These are phyloP conservation scores for Sphaerulina populicola DNA, from an alignment of 2,329 filamentous ascomycete species.

Conservation along the genomic window DNA sequence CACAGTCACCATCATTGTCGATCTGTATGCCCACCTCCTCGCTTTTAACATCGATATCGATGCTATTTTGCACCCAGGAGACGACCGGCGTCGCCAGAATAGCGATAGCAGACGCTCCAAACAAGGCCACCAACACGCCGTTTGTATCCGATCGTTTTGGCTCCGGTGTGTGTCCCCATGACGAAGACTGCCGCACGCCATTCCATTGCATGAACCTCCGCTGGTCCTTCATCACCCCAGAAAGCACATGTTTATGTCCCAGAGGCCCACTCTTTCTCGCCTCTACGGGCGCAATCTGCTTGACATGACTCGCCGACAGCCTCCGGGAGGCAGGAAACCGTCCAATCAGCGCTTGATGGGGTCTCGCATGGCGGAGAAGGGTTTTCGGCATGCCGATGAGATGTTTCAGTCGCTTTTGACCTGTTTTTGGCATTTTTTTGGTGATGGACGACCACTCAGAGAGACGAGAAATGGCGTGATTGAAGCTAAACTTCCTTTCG, in stretches of 20 bases:
- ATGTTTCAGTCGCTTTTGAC: slow-evolving; percentile 9
- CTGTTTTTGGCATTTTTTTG: slow-evolving; percentile 9
- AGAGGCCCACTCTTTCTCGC: slow-evolving; percentile 13
- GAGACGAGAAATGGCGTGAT: slow-evolving; percentile 6
- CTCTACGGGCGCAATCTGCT: slow-evolving; percentile 18
- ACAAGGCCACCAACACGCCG: slow-evolving; percentile 15
- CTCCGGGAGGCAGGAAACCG: slow-evolving; percentile 5
- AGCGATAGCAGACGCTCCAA: slow-evolving; percentile 20
- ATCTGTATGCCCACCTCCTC: slow-evolving; percentile 1
- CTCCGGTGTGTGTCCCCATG: slow-evolving; percentile 9
- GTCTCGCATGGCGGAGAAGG: slow-evolving; percentile 6
- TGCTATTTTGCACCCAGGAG: slow-evolving; percentile 11
- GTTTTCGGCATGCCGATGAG: slow-evolving; percentile 16
- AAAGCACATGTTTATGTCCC: background rate
- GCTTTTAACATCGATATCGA: slow-evolving; percentile 1
- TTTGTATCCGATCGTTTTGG: slow-evolving; percentile 17
- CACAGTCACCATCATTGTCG: background rate
- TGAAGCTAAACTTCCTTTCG: slow-evolving; percentile 1
- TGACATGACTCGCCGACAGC: slow-evolving; percentile 14
- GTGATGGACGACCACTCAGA: slow-evolving; percentile 4
- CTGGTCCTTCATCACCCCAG: slow-evolving; percentile 8
- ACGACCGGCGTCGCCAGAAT: slow-evolving; percentile 18
- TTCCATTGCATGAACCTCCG: slow-evolving; percentile 14
- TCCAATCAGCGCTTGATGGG: slow-evolving; percentile 10
- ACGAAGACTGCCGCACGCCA: slow-evolving; percentile 14